Conservation (phyloP, 2,329 filamentous ascomycete genomes). For the Magnaporthiopsis poae region DNA sequence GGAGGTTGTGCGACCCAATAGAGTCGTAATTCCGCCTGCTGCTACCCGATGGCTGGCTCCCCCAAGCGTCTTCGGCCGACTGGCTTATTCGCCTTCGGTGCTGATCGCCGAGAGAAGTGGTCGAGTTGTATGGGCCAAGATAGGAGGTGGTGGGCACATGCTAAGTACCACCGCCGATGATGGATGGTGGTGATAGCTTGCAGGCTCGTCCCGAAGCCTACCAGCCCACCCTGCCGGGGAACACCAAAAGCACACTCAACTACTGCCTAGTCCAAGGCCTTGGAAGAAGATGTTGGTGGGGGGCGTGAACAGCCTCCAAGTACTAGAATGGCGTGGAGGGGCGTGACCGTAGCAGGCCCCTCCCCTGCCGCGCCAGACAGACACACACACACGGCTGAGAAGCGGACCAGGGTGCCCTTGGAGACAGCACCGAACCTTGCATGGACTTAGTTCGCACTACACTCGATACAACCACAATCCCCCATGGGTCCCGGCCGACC, state of each 20-base stretch:
- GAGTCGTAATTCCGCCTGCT: neutral
- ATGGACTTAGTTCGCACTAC: neutral
- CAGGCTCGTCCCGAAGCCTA: neutral
- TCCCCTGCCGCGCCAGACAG: neutral
- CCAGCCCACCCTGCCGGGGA: neutral
- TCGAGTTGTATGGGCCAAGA: neutral
- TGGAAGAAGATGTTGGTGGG: neutral
- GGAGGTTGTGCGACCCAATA: neutral
- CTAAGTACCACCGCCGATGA: neutral
- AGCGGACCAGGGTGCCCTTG: conserved; percentile 17
- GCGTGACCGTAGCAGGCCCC: neutral
- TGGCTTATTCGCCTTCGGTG: neutral
- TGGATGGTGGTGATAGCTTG: neutral
- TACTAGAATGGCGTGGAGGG: neutral
- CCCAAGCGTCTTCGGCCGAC: neutral
- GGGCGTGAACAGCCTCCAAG: neutral
- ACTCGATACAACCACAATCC: neutral
- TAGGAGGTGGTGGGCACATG: neutral
- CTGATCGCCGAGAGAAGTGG: neutral
- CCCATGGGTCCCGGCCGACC: neutral
- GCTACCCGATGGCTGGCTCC: neutral
- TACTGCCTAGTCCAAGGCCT: too few relatives aligned
- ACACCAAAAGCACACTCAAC: neutral
- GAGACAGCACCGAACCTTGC: conserved; percentile 11
- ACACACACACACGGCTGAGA: conserved; percentile 13